Evolutionary conservation across 352 stramenopile species (phyloP), one percentile per base, ranked within the genome.

Genomic region (Phytophthora pinifolia): DNA sequence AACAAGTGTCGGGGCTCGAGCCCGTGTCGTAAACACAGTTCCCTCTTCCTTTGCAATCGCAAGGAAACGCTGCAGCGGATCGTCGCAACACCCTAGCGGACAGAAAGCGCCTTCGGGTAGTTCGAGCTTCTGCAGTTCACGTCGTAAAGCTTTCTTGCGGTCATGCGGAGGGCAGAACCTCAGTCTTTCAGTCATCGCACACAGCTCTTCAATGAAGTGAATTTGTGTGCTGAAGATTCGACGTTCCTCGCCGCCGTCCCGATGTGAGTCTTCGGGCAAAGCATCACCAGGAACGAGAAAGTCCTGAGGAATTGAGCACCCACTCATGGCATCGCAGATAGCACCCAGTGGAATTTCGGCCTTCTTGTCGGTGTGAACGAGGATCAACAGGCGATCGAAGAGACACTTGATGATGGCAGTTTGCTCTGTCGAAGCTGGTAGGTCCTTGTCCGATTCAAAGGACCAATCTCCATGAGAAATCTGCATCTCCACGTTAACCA

Each of bases 11-110:
- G 86, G 86, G 10, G 86, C 86, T 13, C 86, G 74, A 12, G 86
- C 84, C n/a, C 81, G 85, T 0, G 86, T 96, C n/a, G 83, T 91
- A 58, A 96, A 96, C 17, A 96, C 84, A 0, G 84, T 88, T 27
- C 86, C 83, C 72, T 94, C 83, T 14, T 72, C 64, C 39, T 72
- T 64, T 32, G 68, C 77, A 39, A 92, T 88, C 9, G 67, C 72
- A 39, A 92, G 56, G 43, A 94, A 72, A 2, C 76, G 71, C 46
- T 81, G 67, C n/a, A 91, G 35, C 20, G 77, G 68, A 34, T 86
- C 65, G 32, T 88, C 74, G 32, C 76, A 88, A 12, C 79, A 86
- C 5, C 75, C 80, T 4, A 94, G 64, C 18, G 83, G 83, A 48
- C 74, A 89, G 41, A 88, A 90, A 8, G 78, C 75, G 14, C 83